Percentiles rank a stretch among this genome's conserved stretches.
Evolutionary conservation across 2,329 filamentous ascomycete genomes (phyloP).

Genomic region (Fusarium annulatum): DNA sequence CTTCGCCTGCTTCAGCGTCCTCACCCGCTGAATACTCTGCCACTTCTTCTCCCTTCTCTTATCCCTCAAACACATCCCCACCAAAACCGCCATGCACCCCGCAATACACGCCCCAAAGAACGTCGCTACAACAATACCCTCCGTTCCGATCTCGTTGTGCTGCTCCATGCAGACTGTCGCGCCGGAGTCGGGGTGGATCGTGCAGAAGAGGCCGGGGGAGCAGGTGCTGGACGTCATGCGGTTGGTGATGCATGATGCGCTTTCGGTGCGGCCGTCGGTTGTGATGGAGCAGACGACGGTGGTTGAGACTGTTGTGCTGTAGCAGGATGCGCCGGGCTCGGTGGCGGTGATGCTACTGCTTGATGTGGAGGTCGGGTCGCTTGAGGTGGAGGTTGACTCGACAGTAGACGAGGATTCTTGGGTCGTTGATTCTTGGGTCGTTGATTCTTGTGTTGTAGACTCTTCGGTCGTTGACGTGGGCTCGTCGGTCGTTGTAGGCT

Average conservation of each 20-base stretch:
- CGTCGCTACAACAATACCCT: conserved; percentile 8
- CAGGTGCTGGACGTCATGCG: conserved; percentile 22
- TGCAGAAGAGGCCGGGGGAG: conserved; percentile 8
- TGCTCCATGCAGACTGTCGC: conserved; percentile 9
- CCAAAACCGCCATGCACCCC: conserved; percentile 1
- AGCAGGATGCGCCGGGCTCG: conserved; percentile 10
- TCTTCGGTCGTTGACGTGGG: background rate
- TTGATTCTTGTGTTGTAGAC: background rate
- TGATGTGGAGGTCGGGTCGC: background rate
- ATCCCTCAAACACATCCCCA: conserved; percentile 4
- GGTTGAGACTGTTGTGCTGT: conserved; percentile 20
- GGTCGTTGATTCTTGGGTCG: background rate
- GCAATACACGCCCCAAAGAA: conserved; percentile 8
- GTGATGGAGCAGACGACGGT: conserved; percentile 18
- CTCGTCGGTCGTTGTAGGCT: background rate
- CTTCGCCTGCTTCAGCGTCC: conserved; percentile 4
- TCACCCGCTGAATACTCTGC: conserved; percentile 1
- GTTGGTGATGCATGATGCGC: conserved; percentile 7
- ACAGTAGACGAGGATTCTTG: background rate
- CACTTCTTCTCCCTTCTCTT: conserved; percentile 6
- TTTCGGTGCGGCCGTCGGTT: conserved; percentile 15
- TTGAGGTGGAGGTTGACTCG: background rate
- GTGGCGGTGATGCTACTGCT: background rate
- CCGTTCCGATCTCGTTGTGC: conserved; percentile 8
- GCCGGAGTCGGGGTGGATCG: conserved; percentile 12